phyloP scores from a whole-genome alignment of 2,329 filamentous ascomycete species.

The Raffaelea ambrosiae region DNA sequence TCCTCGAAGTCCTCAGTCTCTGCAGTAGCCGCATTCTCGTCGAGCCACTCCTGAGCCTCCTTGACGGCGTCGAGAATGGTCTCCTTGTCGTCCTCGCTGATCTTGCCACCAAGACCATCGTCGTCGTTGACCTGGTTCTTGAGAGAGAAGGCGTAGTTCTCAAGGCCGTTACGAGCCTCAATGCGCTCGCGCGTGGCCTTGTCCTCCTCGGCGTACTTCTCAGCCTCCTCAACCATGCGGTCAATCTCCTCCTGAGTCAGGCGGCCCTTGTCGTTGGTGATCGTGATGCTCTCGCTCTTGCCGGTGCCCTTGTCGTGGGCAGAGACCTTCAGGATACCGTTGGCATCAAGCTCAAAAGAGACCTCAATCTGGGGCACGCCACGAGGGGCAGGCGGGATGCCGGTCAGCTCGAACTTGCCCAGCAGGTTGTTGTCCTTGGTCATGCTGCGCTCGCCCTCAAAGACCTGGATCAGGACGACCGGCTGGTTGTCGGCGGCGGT shows the following conservation, averaged over 20 bases:
- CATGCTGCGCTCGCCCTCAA: constrained; percentile 85
- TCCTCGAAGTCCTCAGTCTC: constrained; percentile 94
- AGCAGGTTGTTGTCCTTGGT: constrained; percentile 97
- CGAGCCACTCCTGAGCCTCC: constrained; percentile 94
- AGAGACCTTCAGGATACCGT: constrained; percentile 95
- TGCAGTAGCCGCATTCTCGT: constrained; percentile 83
- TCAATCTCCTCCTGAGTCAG: constrained; percentile 95
- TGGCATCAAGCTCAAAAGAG: constrained; percentile 94
- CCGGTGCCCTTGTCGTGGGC: constrained; percentile 97
- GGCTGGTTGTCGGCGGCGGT: constrained; percentile 96
- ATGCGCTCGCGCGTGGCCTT: constrained; percentile 97
- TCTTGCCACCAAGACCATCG: constrained; percentile 95
- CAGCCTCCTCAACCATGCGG: constrained; percentile 96
- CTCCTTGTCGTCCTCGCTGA: constrained; percentile 97
- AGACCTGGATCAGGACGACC: constrained; percentile 91
- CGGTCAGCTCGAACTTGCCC: constrained; percentile 96
- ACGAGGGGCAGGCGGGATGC: constrained; percentile 88
- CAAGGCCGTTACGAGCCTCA: constrained; percentile 88
- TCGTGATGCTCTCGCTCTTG: constrained; percentile 95
- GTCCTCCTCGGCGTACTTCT: constrained; percentile 98
- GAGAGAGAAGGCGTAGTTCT: constrained; percentile 98
- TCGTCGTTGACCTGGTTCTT: constrained; percentile 99
- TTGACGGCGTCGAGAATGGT: constrained; percentile 84
- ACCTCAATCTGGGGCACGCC: constrained; percentile 98
- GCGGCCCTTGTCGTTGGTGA: constrained; percentile 99